Evolutionary conservation across 306 rosid species (phyloP).

Genomic region (Boehmeria nivea): DNA sequence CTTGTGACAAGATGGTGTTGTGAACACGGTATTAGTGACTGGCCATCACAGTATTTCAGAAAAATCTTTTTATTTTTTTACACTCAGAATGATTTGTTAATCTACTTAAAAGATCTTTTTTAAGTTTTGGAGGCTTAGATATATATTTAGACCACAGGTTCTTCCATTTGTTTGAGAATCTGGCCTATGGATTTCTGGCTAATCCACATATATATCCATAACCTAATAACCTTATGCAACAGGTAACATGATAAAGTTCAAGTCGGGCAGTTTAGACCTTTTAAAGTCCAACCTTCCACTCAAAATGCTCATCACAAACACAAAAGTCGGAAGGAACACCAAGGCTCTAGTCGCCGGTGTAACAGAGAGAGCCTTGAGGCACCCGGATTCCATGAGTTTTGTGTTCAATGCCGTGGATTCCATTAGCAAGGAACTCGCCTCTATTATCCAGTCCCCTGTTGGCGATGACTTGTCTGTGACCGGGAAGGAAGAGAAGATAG

Average conservation of each 20-base stretch:
- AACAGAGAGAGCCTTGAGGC: slow-evolving; percentile 75
- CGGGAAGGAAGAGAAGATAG: slow-evolving; percentile 74
- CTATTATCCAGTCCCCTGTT: slow-evolving; percentile 57
- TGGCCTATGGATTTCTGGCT: not conserved
- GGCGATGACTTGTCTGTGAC: slow-evolving; percentile 50
- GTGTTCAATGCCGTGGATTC: slow-evolving; percentile 86
- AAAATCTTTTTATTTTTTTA: too few species aligned
- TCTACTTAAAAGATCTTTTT: too few species aligned
- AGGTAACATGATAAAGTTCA: slow-evolving; percentile 92
- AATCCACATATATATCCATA: slow-evolving; percentile 14
- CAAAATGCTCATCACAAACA: slow-evolving; percentile 94
- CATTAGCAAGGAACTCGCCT: slow-evolving; percentile 67
- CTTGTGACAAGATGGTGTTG: not conserved
- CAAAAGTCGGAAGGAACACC: slow-evolving; percentile 90
- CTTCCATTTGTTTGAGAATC: not conserved
- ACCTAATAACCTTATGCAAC: slow-evolving; percentile 31
- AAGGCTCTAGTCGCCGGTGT: slow-evolving; percentile 95
- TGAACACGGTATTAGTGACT: not conserved
- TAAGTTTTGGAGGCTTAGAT: too few species aligned
- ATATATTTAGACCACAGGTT: too few species aligned
- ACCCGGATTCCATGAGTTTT: slow-evolving; percentile 68
- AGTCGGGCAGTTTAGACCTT: slow-evolving; percentile 56
- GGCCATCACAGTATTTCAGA: too few species aligned
- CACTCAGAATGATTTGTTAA: too few species aligned
- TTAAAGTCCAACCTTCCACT: slow-evolving; percentile 54